Conservation (phyloP, 1,139 yeast genomes). For the Suhomyces chickasaworum region DNA sequence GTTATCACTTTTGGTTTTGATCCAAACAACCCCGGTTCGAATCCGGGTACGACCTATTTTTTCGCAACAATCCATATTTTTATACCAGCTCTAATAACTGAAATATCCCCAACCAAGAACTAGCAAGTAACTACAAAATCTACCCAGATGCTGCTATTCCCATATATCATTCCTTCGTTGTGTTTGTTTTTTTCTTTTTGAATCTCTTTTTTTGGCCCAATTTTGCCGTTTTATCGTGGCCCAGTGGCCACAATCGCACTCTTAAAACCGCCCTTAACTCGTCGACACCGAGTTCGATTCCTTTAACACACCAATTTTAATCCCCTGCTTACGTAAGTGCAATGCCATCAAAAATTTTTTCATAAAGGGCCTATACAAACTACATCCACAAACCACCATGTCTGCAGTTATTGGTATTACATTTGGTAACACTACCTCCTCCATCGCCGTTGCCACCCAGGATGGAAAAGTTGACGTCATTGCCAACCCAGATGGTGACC, state of each 20-base stretch:
- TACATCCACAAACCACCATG: constrained; percentile 17
- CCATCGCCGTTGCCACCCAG: constrained; percentile 84
- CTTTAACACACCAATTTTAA: constrained; percentile 22
- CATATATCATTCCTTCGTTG: too few species aligned
- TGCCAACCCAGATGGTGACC: constrained; percentile 99
- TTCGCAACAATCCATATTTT: background rate
- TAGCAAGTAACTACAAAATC: too few species aligned
- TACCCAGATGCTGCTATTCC: too few species aligned
- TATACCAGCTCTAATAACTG: too few species aligned
- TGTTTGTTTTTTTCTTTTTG: too few species aligned
- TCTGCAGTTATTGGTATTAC: constrained; percentile 85
- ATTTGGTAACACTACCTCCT: constrained; percentile 94
- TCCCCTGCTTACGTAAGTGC: constrained; percentile 6
- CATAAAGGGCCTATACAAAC: background rate
- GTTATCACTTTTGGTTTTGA: constrained; percentile 54
- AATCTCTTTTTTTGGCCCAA: background rate
- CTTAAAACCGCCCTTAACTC: background rate
- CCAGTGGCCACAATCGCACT: background rate
- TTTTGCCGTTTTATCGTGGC: background rate
- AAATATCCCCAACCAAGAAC: too few species aligned
- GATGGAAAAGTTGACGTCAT: constrained; percentile 96
- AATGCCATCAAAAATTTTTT: constrained; percentile 9
- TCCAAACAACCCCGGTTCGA: constrained; percentile 94
- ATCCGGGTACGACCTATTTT: constrained; percentile 85
- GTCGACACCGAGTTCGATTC: constrained; percentile 68